Base-by-base conservation (phyloP, 148 eudicot genomes). In the Silene latifolia region DNA sequence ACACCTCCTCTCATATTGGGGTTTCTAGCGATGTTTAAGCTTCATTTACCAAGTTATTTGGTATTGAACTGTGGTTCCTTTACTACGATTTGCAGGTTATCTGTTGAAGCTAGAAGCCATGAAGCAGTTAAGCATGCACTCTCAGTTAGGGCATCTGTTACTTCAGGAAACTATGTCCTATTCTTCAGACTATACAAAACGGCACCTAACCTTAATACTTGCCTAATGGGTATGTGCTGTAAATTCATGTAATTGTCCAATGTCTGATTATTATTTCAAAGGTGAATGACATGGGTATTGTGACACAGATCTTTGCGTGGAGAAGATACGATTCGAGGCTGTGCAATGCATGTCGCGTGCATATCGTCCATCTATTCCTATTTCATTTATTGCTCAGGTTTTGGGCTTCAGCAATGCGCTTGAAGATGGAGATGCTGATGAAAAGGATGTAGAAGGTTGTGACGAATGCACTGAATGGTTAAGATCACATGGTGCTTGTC, bases 381-480 rank as follows among this genome's bases (percentile, higher is more conserved):
- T 90, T 67, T 53, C 85, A 47, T 89, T 88, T 72, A 80, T 94
- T 74, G 88, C 96, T 72, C 89, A 87, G 77, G 85, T 90, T 68
- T 79, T 94, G 80, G 96, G 98, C 67, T 94, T 94, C 82, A 79
- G 73, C 74, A 84, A 75, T 80, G 69, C 67, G 69, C 80, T 86
- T 76, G 74, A 81, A 72, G 72, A 69, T 74, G 93, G 86, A 72
- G 80, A 82, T 74, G 77, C 66, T 74, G 88, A 85, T 64, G 91
- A 85, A 76, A 86, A 78, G 74, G 92, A 88, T 32, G 60, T 80
- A 17, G 96, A 88, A 79, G 90, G 92, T 58, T 73, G 86, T 74
- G 98, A 94, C 51, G 98, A 92, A 72, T 94, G 98, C 81, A 70
- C 83, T 57, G 97, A 92, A 77, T 94, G 98, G 98, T 82, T 94